Evolutionary conservation across 257 asterid species (phyloP).

Genomic region (Nicotiana tomentosiformis): DNA sequence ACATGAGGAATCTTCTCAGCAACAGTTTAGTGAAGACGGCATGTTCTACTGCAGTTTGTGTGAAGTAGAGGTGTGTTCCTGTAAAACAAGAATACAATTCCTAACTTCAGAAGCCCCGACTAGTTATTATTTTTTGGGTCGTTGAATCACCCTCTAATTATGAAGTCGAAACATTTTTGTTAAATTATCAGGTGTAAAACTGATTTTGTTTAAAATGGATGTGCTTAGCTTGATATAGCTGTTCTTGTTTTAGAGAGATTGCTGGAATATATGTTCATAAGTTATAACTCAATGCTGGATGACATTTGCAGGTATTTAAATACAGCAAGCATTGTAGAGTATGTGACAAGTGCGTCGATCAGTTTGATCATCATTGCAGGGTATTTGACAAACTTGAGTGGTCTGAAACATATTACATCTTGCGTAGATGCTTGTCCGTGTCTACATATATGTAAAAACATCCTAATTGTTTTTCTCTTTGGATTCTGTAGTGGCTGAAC

Average conservation of each 20-base stretch:
- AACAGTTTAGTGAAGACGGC: slow-evolving; percentile 82
- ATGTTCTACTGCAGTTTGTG: slow-evolving; percentile 99
- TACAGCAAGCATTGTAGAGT: slow-evolving; percentile 99
- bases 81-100: background rate
- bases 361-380: slow-evolving; percentile 98
- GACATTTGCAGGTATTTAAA: slow-evolving; percentile 68
- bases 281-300: background rate
- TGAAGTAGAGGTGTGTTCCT: slow-evolving; percentile 77
- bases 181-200: background rate
- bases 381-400: slow-evolving; percentile 28
- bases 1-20: slow-evolving; percentile 55
- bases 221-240: background rate
- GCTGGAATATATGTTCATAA: background rate
- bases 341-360: slow-evolving; percentile 93
- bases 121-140: background rate
- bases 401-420: background rate
- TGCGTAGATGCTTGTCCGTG: background rate
- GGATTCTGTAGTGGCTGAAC: slow-evolving; percentile 82
- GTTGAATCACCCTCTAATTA: background rate
- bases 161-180: background rate
- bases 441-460: background rate
- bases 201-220: background rate
- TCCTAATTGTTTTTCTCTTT: slow-evolving; percentile 16
- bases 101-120: background rate
- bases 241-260: background rate